Evolutionary conservation across 768 basidiomycete genomes (phyloP).

Genomic region (Leucocoprinus sp.): DNA sequence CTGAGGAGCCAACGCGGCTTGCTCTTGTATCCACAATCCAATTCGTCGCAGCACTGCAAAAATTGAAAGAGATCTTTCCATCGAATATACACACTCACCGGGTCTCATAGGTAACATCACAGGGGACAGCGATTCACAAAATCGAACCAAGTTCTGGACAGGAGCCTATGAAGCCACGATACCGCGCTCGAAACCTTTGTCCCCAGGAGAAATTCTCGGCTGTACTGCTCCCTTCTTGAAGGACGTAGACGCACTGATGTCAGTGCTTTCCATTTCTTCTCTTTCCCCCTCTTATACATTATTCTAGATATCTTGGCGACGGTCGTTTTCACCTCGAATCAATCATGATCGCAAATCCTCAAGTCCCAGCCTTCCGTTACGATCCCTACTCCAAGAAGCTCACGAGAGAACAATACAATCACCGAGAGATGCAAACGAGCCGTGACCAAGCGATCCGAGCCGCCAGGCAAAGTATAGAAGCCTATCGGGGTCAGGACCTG

Average conservation of each 20-base stretch:
- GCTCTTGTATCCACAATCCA: slow-evolving; percentile 97
- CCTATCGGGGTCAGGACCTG: slow-evolving; percentile 17
- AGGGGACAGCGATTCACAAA: neutral
- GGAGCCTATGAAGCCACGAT: slow-evolving; percentile 70
- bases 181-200: slow-evolving; percentile 85
- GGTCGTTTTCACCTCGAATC: slow-evolving; percentile 97
- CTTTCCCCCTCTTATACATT: slow-evolving; percentile 3
- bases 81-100: slow-evolving; percentile 22
- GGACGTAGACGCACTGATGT: slow-evolving; percentile 88
- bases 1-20: slow-evolving; percentile 49
- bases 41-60: slow-evolving; percentile 89
- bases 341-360: slow-evolving; percentile 99
- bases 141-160: slow-evolving; percentile 31
- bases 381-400: slow-evolving; percentile 98
- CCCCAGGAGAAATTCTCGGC: slow-evolving; percentile 94
- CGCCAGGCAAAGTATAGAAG: slow-evolving; percentile 58
- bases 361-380: slow-evolving; percentile 92
- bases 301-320: slow-evolving; percentile 84
- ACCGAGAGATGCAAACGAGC: slow-evolving; percentile 73
- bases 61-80: slow-evolving; percentile 72
- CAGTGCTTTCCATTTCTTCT: slow-evolving; percentile 21
- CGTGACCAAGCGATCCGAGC: slow-evolving; percentile 68
- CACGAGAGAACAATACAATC: slow-evolving; percentile 86
- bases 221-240: slow-evolving; percentile 85
- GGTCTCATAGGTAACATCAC: slow-evolving; percentile 10